Percentiles rank a stretch among this genome's conserved stretches.
phyloP scores from a whole-genome alignment of 108 stramenopile genomes.

The Nitzschia sp. region DNA sequence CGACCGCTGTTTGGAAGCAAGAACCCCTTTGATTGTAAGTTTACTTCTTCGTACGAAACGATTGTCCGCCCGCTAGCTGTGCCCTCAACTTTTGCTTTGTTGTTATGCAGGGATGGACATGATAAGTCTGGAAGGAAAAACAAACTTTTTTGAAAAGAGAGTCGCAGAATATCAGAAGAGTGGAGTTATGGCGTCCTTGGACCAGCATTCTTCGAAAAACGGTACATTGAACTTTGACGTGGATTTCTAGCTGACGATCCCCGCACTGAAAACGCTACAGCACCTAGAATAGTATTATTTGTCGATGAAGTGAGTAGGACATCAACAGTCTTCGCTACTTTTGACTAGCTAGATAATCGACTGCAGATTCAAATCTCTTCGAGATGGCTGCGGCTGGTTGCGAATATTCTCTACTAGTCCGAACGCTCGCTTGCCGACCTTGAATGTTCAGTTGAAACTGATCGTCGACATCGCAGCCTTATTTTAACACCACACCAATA shows the following conservation, averaged over 20 bases:
- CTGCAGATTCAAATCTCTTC: too few species aligned
- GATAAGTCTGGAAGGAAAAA: constrained; percentile 95
- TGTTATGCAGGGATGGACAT: constrained; percentile 82
- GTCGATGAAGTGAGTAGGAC: background rate
- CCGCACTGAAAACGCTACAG: background rate
- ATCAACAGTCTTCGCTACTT: background rate
- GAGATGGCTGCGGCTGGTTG: too few species aligned
- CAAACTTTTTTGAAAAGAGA: constrained; percentile 99
- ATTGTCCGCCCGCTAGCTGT: background rate
- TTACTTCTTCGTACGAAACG: background rate
- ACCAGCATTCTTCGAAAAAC: constrained; percentile 26
- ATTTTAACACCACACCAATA: too few species aligned
- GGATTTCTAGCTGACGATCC: constrained; percentile 49
- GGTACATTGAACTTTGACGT: constrained; percentile 63
- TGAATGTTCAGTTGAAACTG: too few species aligned
- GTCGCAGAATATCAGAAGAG: constrained; percentile 97
- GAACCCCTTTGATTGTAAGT: constrained; percentile 92
- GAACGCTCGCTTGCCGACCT: too few species aligned
- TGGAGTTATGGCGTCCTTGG: constrained; percentile 89
- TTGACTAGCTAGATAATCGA: too few species aligned
- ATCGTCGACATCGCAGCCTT: too few species aligned
- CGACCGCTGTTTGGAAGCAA: constrained; percentile 76
- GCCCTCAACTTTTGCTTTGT: background rate
- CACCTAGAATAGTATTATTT: background rate
- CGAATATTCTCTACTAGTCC: too few species aligned